Evolutionary conservation across 805 yeast species (phyloP), one percentile per base, ranked within the genome.

Genomic region (Starmerella scarabaei): DNA sequence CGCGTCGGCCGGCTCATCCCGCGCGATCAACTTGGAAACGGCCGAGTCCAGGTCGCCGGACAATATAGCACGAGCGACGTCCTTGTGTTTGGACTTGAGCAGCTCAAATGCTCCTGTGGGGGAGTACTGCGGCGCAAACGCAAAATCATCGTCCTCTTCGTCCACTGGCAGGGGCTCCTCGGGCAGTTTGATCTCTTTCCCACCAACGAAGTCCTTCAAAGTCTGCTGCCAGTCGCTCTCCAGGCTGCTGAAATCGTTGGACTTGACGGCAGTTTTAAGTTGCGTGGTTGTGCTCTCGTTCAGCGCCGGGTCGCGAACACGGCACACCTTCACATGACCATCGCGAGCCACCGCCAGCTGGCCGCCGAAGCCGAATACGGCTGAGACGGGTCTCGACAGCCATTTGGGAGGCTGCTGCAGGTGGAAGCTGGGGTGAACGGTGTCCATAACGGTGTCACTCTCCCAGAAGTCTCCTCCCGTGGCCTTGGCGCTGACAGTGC

Each of bases 321-420:
- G 63, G 38, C 60, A 61, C 8, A 67, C 63, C 38, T 61, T 65
- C 8, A 64, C 61, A 28, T 58, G 53, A 23, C 78, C n/a, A n/a
- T 26, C 15, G 19, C 20, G 11, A 11, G 48, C 74, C 11, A 67
- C 59, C 3, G 80, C 86, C 30, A 91, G 58, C 62, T 83, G 84
- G 38, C 94, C 94, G 45, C 98, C 98, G 63, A 85, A 88, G 0
- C 94, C 97, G 68, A 93, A 91, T 2, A 75, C 65, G 12, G 79
- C 94, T 36, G 78, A 68, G 4, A 72, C 67, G 11, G 84, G 84
- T 49, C 79, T 69, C 46, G 73, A 72, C 45, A 83, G 71, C 98
- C 98, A 91, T 43, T 66, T 60, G 36, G 99, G 98, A 17, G 96
- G 91, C 62, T 85, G 94, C 47, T 70, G 66, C 23, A 73, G 67